Base-by-base conservation (phyloP, 192 early-diverging fungal genomes). In the Chytriomyces confervae region DNA sequence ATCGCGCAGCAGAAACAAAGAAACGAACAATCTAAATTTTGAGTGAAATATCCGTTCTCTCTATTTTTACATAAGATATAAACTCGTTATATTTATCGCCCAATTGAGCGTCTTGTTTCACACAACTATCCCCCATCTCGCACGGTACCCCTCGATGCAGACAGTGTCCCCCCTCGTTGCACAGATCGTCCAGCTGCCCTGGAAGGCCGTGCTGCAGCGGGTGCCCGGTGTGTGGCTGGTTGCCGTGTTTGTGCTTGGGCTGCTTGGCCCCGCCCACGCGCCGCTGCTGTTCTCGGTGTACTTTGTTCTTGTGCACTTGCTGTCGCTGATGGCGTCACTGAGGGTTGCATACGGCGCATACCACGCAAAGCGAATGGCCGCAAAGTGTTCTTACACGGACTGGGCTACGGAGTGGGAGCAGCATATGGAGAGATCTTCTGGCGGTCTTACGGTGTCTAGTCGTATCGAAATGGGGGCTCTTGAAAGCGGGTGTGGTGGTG, bases 161-260 rank as follows among this genome's bases (percentile, higher is more conserved):
- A 36, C 29, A 36, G 29, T 36, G 29, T 36, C 29, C 29, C 29
- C 29, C 29, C 29, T 36, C 29, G 29, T 36, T 36, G 29, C 29
- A 2, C 29, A 36, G 29, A 36, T 36, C 29, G 29, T 48, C 10
- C 10, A 7, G 29, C 64, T 69, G 61, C 77, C 77, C 6, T 72
- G 64, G 69, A 27, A 51, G 53, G 11, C 65, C 7, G 29, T 74
- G 45, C 65, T 85, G 57, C 84, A 83, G 74, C 69, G 84, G 16
- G 60, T 85, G 5, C 84, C 84, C 0, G 84, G 81, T 9, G 47
- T 80, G 2, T 72, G 57, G 71, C 48, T 77, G 23, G 62, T 85
- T n/a, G 20, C 43, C 6, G 45, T 83, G 10, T 16, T 83, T 27
- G 36, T 67, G 20, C 66, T 85, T 6, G 61, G 62, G 11, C 20